These are phyloP conservation scores for Neonectria magnoliae DNA, from an alignment of 2,329 filamentous ascomycete species.

Conservation along the genomic window DNA sequence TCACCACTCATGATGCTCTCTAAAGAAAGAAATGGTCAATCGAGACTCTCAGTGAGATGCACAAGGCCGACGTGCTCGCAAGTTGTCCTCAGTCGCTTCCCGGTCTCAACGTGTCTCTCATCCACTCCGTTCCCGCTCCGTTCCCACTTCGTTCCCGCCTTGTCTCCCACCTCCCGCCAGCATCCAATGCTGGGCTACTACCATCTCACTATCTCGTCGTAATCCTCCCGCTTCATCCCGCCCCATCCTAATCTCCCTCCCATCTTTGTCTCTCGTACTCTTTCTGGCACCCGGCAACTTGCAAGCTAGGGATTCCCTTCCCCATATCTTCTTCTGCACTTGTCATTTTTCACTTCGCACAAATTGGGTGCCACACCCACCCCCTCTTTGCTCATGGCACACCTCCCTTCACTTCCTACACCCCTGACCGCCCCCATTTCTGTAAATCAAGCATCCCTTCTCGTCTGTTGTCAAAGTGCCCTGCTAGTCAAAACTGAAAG, in stretches of 20 bases:
- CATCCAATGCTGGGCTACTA: background rate
- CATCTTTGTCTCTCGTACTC: background rate
- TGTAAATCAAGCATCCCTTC: constrained; percentile 6
- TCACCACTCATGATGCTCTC: constrained; percentile 5
- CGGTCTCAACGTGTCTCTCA: background rate
- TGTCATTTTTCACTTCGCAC: background rate
- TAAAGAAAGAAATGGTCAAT: background rate
- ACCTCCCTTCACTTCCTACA: background rate
- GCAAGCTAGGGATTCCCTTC: background rate
- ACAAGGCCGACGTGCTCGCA: background rate
- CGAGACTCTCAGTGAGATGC: background rate
- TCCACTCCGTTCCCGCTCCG: background rate
- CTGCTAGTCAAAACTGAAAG: constrained; percentile 17
- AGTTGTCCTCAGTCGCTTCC: background rate
- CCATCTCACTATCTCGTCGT: background rate
- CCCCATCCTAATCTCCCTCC: background rate
- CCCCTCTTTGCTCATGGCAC: background rate
- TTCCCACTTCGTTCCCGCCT: background rate
- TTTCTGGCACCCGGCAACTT: background rate
- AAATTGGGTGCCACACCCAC: constrained; percentile 7
- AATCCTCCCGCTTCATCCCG: background rate
- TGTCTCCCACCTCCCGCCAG: background rate
- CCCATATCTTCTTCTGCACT: background rate
- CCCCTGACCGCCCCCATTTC: background rate
- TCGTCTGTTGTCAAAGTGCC: constrained; percentile 12